Evolutionary conservation across 371 early-diverging fungal species (phyloP).

Genomic region (Mortierella sp.): DNA sequence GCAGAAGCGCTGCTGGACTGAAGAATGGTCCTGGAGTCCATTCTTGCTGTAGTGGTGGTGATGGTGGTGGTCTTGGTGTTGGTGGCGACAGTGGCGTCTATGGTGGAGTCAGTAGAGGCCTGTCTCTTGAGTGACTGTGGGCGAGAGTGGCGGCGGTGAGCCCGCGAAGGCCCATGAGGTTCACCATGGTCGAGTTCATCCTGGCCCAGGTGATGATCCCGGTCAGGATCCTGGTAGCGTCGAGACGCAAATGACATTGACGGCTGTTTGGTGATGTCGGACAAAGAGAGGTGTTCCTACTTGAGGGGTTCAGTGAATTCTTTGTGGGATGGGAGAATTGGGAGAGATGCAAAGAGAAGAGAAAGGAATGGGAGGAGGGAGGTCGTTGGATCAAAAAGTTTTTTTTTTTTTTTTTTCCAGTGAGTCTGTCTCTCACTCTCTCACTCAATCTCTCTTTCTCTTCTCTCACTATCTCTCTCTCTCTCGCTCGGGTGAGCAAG

Average conservation of each 20-base stretch:
- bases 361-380: not conserved
- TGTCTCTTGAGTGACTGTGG: no score
- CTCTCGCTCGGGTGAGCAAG: not conserved
- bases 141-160: no score
- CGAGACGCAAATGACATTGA: no score
- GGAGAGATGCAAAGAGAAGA: constrained; percentile 6
- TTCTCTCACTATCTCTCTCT: not conserved
- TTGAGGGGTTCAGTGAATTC: not conserved
- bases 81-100: no score
- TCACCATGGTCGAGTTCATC: not conserved
- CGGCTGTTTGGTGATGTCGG: no score
- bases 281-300: not conserved
- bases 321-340: not conserved
- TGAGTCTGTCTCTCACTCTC: not conserved
- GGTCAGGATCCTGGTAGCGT: no score
- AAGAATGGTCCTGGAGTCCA: no score
- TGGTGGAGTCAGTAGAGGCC: no score
- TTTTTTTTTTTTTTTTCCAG: not conserved
- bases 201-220: no score
- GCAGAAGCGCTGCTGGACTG: no score
- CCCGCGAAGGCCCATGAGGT: no score
- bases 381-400: not conserved
- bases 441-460: not conserved
- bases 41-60: not conserved
- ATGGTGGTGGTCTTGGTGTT: not conserved